Evolutionary conservation across 1,284 basidiomycete genomes (phyloP).

Genomic region (Irpex sp.): DNA sequence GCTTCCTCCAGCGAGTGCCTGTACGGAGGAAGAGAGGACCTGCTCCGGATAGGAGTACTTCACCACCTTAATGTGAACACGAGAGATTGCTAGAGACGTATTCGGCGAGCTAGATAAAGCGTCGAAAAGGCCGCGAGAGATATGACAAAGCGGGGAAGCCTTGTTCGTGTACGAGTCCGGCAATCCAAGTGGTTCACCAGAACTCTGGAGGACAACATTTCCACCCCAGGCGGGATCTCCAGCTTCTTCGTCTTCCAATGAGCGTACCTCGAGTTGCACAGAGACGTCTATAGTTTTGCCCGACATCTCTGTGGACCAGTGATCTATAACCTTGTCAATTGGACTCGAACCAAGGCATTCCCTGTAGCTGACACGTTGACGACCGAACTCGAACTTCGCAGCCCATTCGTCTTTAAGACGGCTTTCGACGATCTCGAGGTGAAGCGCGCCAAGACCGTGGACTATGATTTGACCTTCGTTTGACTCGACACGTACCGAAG

Average conservation of each 20-base stretch:
- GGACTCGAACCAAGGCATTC: slow-evolving; percentile 49
- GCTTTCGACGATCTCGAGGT: slow-evolving; percentile 83
- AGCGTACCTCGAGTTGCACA: slow-evolving; percentile 47
- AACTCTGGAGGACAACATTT: slow-evolving; percentile 56
- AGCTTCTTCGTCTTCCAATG: slow-evolving; percentile 47
- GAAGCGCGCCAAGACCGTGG: slow-evolving; percentile 80
- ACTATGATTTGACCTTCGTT: slow-evolving; percentile 82
- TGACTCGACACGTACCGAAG: slow-evolving; percentile 71
- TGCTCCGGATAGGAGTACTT: slow-evolving; percentile 35
- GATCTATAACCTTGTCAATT: slow-evolving; percentile 27
- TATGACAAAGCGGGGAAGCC: slow-evolving; percentile 38
- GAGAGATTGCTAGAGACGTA: slow-evolving; percentile 62
- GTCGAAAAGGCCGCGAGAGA: slow-evolving; percentile 63
- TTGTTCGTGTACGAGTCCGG: slow-evolving; percentile 42
- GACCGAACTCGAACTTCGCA: slow-evolving; percentile 72
- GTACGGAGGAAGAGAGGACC: slow-evolving; percentile 39
- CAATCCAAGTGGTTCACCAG: slow-evolving; percentile 45
- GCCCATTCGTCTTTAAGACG: slow-evolving; percentile 78
- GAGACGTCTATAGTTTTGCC: slow-evolving; percentile 44
- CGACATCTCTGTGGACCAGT: slow-evolving; percentile 57
- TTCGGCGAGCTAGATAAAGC: slow-evolving; percentile 72
- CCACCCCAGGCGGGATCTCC: slow-evolving; percentile 70
- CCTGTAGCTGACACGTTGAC: slow-evolving; percentile 74
- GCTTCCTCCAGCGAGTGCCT: slow-evolving; percentile 51
- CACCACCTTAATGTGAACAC: slow-evolving; percentile 51